Evolutionary conservation across 306 rosid species (phyloP).

Genomic region (Hylodesmum podocarpum): DNA sequence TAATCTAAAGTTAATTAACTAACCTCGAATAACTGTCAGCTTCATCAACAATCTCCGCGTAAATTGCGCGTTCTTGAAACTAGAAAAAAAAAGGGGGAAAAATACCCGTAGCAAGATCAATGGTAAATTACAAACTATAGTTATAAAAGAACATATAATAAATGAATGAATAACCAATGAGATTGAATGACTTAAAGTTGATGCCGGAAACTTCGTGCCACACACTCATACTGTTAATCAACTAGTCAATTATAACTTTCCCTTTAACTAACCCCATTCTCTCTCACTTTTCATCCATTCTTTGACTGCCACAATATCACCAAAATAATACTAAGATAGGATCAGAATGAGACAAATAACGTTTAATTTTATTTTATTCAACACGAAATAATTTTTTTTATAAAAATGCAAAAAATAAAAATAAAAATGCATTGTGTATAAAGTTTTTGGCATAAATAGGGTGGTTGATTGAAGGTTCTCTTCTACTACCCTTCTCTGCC

Average conservation of each 20-base stretch:
- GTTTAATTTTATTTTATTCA: neutral
- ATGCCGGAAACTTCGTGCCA: neutral
- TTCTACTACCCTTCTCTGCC: neutral
- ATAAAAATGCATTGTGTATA: neutral
- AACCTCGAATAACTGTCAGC: neutral
- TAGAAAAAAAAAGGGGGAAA: no score
- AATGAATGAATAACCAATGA: no score
- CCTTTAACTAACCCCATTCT: constrained; percentile 16
- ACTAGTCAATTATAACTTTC: constrained; percentile 4
- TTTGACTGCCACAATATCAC: constrained; percentile 27
- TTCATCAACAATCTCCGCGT: constrained; percentile 30
- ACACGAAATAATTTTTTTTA: constrained; percentile 2
- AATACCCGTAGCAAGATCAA: neutral
- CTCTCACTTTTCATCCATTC: neutral
- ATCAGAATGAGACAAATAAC: neutral
- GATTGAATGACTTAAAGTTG: neutral
- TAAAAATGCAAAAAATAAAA: no score
- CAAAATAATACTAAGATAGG: neutral
- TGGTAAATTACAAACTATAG: neutral
- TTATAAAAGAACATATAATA: neutral
- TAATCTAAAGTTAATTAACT: neutral
- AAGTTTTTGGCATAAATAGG: constrained; percentile 41
- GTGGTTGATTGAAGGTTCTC: constrained; percentile 23
- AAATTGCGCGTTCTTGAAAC: constrained; percentile 7
- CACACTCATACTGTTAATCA: neutral